Percentiles rank a stretch among this genome's conserved stretches.
These are phyloP conservation scores for Cerioporus squamosus DNA, from an alignment of 1,284 basidiomycete genomes.

Conservation along the genomic window DNA sequence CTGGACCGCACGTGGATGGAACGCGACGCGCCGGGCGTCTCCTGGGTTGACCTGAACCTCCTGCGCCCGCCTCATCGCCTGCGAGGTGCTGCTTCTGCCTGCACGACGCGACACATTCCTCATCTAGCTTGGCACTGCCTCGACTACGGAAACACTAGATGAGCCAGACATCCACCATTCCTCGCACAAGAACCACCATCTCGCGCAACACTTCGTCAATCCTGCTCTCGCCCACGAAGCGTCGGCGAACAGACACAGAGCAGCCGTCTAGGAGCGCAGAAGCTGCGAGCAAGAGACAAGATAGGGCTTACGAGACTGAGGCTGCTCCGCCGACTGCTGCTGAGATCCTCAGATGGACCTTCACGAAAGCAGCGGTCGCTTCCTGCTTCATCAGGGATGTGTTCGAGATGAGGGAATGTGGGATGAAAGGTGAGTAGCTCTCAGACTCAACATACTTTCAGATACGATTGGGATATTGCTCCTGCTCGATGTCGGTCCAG, in stretches of 20 bases:
- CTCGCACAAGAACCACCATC: slow-evolving; percentile 2
- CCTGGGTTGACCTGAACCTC: too few relatives aligned
- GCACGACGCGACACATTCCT: too few relatives aligned
- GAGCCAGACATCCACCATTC: slow-evolving; percentile 17
- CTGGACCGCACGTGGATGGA: too few relatives aligned
- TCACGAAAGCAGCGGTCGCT: slow-evolving; percentile 60
- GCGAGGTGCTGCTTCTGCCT: too few relatives aligned
- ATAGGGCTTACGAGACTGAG: background rate
- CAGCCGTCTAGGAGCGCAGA: background rate
- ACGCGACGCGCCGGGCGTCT: too few relatives aligned
- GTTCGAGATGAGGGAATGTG: slow-evolving; percentile 52
- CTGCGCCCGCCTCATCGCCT: too few relatives aligned
- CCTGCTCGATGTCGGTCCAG: background rate
- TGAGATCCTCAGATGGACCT: slow-evolving; percentile 61
- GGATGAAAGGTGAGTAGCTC: slow-evolving; percentile 39
- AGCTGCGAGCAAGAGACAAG: background rate
- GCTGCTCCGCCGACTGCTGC: background rate
- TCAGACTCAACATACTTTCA: background rate
- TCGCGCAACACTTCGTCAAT: slow-evolving; percentile 13
- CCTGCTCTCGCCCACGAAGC: slow-evolving; percentile 18
- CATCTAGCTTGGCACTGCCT: too few relatives aligned
- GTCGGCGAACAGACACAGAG: slow-evolving; percentile 1
- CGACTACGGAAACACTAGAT: background rate
- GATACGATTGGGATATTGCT: background rate
- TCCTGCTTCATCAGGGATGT: slow-evolving; percentile 68